Percentiles rank a stretch among this genome's conserved stretches.
Conservation (phyloP, 768 basidiomycete species). For the Cystobasidium onofrii region DNA sequence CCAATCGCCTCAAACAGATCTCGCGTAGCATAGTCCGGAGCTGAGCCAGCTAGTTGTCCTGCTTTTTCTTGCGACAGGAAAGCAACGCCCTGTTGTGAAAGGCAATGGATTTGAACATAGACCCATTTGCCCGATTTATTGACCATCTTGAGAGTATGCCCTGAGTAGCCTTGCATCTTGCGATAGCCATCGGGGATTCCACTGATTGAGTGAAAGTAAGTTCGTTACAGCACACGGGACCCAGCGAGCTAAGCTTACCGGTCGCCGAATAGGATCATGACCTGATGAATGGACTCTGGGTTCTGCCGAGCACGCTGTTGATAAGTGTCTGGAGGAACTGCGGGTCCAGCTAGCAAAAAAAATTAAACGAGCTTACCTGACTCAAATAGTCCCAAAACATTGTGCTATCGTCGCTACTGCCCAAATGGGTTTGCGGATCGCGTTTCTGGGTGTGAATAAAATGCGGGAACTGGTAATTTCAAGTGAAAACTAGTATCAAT, state of each 20-base stretch:
- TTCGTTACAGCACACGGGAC: neutral
- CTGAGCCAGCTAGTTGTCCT: conserved; percentile 58
- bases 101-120: conserved; percentile 47
- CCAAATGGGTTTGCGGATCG: conserved; percentile 84
- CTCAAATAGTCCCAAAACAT: conserved; percentile 57
- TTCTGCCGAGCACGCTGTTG: conserved; percentile 30
- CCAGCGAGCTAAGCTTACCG: neutral
- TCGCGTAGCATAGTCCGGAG: conserved; percentile 47
- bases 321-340: too few species aligned
- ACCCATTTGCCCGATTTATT: conserved; percentile 44
- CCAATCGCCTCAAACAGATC: conserved; percentile 49
- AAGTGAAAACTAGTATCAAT: too few species aligned
- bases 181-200: conserved; percentile 54
- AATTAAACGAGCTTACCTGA: neutral
- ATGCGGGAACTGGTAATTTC: conserved; percentile 45
- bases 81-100: conserved; percentile 49
- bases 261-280: conserved; percentile 50
- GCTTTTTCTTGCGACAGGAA: conserved; percentile 66
- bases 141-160: conserved; percentile 49
- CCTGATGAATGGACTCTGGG: conserved; percentile 50
- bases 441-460: conserved; percentile 51
- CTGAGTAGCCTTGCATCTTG: conserved; percentile 79
- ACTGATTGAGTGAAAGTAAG: conserved; percentile 34
- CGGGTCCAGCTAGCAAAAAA: neutral
- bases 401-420: conserved; percentile 58